Base-by-base conservation (phyloP, 2,329 filamentous ascomycete genomes). In the Aspergillus fumigatus region DNA sequence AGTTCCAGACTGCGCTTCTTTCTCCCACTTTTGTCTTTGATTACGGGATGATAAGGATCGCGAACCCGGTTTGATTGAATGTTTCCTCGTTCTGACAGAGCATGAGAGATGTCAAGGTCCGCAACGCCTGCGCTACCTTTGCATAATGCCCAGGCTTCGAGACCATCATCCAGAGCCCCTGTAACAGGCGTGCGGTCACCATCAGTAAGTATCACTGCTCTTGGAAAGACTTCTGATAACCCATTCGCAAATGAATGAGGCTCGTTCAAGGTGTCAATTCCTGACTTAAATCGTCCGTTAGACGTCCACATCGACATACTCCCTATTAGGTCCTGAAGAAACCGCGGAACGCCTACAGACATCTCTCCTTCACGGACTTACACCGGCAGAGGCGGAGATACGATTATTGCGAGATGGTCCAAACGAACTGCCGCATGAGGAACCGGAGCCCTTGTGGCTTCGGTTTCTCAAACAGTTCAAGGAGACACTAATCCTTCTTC, bases 381-480 rank as follows among this genome's bases (percentile, higher is more conserved):
- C 90, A 4, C 87, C 90, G 0, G 83, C 86, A 48, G 91, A 96
- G 74, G 94, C 92, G 38, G 82, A 92, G 58, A 84, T 88, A 55
- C 86, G 93, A 68, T 81, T 96, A 59, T 84, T 88, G 68, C 84
- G 88, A 61, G 85, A 94, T 77, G 94, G 94, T 32, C 87, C 89
- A 27, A 99, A 99, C 75, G 94, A 99, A 75, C 88, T 99, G 40
- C 91, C 94, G 5, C 91, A 95, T 73, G 92, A 97, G 58, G 87
- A 91, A 54, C 91, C 93, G 1, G 94, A 99, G 74, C 92, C 94
- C 9, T 78, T 99, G 56, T 99, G 94, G 92, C 77, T 97, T 53
- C 89, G 94, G 57, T 99, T 99, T 67, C 73, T 96, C 58, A 95
- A 96, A 75, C 94, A 99, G 70, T 99, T 99, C 73, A 92, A 95